Evolutionary conservation across 257 asterid species (phyloP), one percentile per base, ranked within the genome.

Genomic region (Haberlea rhodopensis): DNA sequence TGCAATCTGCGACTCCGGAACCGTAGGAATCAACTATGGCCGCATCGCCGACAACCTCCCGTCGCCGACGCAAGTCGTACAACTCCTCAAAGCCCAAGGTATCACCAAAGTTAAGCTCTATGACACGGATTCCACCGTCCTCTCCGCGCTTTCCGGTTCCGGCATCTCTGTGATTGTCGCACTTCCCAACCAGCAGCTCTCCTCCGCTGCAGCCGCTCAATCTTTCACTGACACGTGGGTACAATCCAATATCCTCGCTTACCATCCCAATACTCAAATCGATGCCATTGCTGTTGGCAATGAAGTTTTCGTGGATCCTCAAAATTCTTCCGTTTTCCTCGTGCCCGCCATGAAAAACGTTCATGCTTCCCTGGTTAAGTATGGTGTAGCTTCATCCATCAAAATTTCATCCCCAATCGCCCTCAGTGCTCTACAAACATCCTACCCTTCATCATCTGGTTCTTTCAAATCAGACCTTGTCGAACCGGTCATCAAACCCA

Each of bases 281-380:
- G 92, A 85, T 23, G 80, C 89, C 71, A 81, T 91, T 8, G 85
- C 95, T 6, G 96, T 91, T 3, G 98, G 98, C 3, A 91, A 91
- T 3, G 96, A 91, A 34, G 96, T 91, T 0, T 87, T 87, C 37
- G 95, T 73, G 10, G 90, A 82, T 67, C 85, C 95, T 1, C 57
- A 71, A 0, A 86, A 89, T 67, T 78, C 85, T 18, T 76, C 96
- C 2, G 16, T 25, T 1, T 89, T 34, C 80, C 87, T 91, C 56
- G 95, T 91, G 9, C 81, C 96, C 32, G 98, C 98, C 73, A 85
- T 91, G 98, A 73, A 79, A 10, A 91, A 89, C 71, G 79, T 91
- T 2, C 55, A 91, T 46, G 70, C 87, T 0, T 89, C 98, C 0
- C 82, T 91, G 1, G 67, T 23, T 1, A 87, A 83, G 20, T 66